These are phyloP conservation scores for Uronychia setigera DNA, from an alignment of 73 alveolate species.

Conservation along the genomic window DNA sequence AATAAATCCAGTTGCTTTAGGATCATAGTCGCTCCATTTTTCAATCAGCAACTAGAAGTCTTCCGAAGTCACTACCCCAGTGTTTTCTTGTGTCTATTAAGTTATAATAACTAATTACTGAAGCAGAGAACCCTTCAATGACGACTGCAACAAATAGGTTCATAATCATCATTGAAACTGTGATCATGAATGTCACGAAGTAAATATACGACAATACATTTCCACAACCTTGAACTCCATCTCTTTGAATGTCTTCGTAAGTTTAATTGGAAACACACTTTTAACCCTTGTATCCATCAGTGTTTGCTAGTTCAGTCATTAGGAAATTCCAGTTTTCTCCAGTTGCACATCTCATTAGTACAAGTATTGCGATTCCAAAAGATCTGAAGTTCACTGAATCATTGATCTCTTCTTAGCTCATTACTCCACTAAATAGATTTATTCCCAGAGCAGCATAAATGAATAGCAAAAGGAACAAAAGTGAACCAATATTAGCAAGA, in stretches of 20 bases:
- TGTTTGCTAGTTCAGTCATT: conserved; percentile 59
- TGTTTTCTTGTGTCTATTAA: neutral
- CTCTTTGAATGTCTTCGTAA: conserved; percentile 11
- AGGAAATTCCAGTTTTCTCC: conserved; percentile 90
- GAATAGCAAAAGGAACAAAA: conserved; percentile 85
- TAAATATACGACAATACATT: neutral
- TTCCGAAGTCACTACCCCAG: neutral
- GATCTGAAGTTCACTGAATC: conserved; percentile 76
- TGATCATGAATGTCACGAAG: conserved; percentile 14
- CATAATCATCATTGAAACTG: conserved; percentile 16
- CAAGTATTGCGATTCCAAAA: conserved; percentile 75
- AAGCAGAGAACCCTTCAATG: conserved; percentile 39
- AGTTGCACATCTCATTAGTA: conserved; percentile 85
- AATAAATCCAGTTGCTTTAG: conserved; percentile 32
- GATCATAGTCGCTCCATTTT: conserved; percentile 15
- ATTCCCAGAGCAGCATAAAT: conserved; percentile 94
- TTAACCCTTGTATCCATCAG: conserved; percentile 21
- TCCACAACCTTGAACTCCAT: conserved; percentile 38
- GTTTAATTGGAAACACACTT: conserved; percentile 17
- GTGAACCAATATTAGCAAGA: conserved; percentile 87
- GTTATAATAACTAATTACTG: neutral
- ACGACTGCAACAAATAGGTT: conserved; percentile 46
- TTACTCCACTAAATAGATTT: conserved; percentile 77
- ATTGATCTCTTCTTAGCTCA: conserved; percentile 63
- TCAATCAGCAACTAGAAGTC: conserved; percentile 6